phyloP scores from a whole-genome alignment of 805 yeast genomes.

The Candida endomychidarum region DNA sequence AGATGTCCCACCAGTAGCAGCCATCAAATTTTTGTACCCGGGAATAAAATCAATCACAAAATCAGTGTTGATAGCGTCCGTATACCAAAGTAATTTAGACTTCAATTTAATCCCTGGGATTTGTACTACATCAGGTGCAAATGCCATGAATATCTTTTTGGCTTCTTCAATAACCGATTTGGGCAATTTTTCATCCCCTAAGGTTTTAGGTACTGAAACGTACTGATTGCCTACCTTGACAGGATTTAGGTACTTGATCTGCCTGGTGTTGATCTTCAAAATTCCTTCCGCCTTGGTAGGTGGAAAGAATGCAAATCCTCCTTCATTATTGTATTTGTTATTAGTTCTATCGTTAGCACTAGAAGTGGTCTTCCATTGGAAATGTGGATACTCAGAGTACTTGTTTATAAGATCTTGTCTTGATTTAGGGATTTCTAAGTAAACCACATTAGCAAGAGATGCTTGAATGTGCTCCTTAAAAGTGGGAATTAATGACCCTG shows the following conservation, averaged over 20 bases:
- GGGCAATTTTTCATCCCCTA: slow-evolving; percentile 5
- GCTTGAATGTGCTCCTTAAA: slow-evolving; percentile 38
- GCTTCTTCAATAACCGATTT: slow-evolving; percentile 7
- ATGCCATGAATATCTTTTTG: background rate
- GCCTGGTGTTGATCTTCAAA: slow-evolving; percentile 9
- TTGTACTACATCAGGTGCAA: slow-evolving; percentile 5
- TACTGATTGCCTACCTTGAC: background rate
- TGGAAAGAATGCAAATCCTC: slow-evolving; percentile 9
- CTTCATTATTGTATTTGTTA: background rate
- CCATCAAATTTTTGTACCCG: slow-evolving; percentile 24
- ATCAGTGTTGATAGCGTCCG: slow-evolving; percentile 24
- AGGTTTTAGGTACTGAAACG: slow-evolving; percentile 5
- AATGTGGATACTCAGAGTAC: slow-evolving; percentile 31
- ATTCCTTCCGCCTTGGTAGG: slow-evolving; percentile 8
- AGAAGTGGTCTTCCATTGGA: slow-evolving; percentile 27
- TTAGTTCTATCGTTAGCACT: slow-evolving; percentile 5
- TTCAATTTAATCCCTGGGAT: slow-evolving; percentile 1
- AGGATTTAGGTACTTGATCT: slow-evolving; percentile 10
- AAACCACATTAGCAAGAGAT: slow-evolving; percentile 34
- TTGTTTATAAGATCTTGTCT: slow-evolving; percentile 27
- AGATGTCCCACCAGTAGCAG: slow-evolving; percentile 38
- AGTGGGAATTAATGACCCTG: slow-evolving; percentile 27
- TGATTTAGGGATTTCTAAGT: slow-evolving; percentile 34
- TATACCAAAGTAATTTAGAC: slow-evolving; percentile 11
- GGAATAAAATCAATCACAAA: slow-evolving; percentile 36